phyloP scores from a whole-genome alignment of 75 land plant species.

The Sequoia sempervirens region DNA sequence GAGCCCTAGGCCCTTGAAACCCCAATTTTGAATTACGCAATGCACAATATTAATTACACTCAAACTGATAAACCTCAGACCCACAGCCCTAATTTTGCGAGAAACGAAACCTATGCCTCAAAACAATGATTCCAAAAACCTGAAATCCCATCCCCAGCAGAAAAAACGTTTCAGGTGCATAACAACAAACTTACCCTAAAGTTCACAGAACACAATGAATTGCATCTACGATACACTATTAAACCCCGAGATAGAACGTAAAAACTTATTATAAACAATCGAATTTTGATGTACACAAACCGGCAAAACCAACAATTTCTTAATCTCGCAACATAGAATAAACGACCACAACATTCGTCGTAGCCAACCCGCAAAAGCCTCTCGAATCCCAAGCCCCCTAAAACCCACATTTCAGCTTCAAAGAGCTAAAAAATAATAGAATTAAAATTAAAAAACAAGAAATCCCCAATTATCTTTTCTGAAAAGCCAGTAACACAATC shows the following conservation, averaged over 20 bases:
- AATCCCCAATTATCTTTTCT: not conserved
- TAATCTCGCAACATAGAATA: not conserved
- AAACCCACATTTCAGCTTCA: not conserved
- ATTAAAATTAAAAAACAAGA: not conserved
- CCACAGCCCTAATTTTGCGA: not conserved
- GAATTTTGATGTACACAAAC: not conserved
- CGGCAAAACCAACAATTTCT: not conserved
- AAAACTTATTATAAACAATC: not conserved
- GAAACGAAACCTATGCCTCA: not conserved
- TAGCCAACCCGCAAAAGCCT: not conserved
- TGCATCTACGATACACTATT: not conserved
- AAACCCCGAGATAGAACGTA: not conserved
- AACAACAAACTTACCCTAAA: not conserved
- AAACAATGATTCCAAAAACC: not conserved
- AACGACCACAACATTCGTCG: not conserved
- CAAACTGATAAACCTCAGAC: not conserved
- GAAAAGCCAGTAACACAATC: not conserved
- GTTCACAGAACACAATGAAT: not conserved
- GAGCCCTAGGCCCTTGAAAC: not conserved
- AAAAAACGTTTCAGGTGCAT: no score
- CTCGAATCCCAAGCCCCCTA: not conserved
- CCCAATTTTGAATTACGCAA: not conserved
- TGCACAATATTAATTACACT: not conserved
- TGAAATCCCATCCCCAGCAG: not conserved
- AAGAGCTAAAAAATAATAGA: not conserved